Base-by-base conservation (phyloP, 495 filamentous ascomycete genomes). In the Saxophila tyrrhenica region DNA sequence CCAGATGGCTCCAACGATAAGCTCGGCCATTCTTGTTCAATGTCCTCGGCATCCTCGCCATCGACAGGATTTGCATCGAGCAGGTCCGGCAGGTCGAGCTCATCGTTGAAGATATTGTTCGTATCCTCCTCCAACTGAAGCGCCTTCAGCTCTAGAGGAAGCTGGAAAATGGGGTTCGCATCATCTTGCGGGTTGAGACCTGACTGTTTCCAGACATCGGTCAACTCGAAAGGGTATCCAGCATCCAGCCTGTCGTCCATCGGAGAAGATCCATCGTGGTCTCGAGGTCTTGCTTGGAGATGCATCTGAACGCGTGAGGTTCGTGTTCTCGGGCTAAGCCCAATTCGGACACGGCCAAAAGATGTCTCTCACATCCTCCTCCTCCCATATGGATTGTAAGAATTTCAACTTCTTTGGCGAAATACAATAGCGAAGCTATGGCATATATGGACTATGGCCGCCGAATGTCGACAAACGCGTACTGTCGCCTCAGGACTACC, bases 201-300 rank as follows among this genome's bases (percentile, higher is more conserved):
- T 7, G 41, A 25, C 7, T 20, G 23, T 2, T 19, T n/a, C 51
- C 51, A 53, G 11, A 46, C 2, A 23, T 53, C 51, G 42, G n/a
- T 23, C 20, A 46, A n/a, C 15, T 39, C 51, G 51, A 53, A 53
- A 7, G 51, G 22, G n/a, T n/a, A 42, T 22, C 24, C 39, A 11
- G 16, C 7, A n/a, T 17, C 20, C 42, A 19, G 5, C 38, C 23
- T 10, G 25, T 21, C 16, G 43, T 46, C 43, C 43, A 46, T 39
- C n/a, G n/a, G n/a, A n/a, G n/a, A n/a, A n/a, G n/a, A n/a, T n/a
- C n/a, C n/a, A n/a, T n/a, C n/a, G n/a, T n/a, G n/a, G n/a, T n/a
- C n/a, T n/a, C n/a, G n/a, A n/a, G n/a, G n/a, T n/a, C n/a, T n/a
- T n/a, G n/a, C n/a, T n/a, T n/a, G n/a, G n/a, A n/a, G n/a, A n/a